Conservation (phyloP, 306 rosid species). For the Fagus crenata region DNA sequence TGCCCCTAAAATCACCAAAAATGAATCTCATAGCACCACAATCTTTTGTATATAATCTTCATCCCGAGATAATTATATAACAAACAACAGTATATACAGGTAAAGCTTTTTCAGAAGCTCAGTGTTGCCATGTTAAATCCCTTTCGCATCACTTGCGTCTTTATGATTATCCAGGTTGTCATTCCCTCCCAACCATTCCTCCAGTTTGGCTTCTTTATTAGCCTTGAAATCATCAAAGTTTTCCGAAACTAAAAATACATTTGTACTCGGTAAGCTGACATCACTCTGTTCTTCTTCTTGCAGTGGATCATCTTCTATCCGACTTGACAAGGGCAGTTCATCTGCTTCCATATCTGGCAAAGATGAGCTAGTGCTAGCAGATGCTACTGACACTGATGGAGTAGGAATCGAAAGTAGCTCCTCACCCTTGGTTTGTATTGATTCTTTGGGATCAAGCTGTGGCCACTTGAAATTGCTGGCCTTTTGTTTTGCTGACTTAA, state of each 20-base stretch:
- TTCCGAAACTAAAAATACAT: conserved; percentile 44
- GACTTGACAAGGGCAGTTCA: conserved; percentile 61
- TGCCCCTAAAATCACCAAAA: not conserved
- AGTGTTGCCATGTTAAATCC: conserved; percentile 29
- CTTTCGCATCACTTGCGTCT: conserved; percentile 32
- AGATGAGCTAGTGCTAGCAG: conserved; percentile 49
- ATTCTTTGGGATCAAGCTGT: conserved; percentile 46
- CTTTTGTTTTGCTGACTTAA: conserved; percentile 71
- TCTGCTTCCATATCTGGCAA: conserved; percentile 49
- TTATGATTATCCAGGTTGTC: conserved; percentile 30
- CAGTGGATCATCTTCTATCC: conserved; percentile 47
- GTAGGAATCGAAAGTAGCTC: conserved; percentile 26
- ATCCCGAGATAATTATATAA: conserved; percentile 7
- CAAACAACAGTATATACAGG: conserved; percentile 28
- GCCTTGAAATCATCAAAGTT: conserved; percentile 71
- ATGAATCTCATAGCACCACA: conserved; percentile 15
- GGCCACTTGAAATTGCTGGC: conserved; percentile 65
- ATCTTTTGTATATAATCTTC: conserved; percentile 18
- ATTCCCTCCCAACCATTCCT: conserved; percentile 74
- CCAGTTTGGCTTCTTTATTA: conserved; percentile 68
- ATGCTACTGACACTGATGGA: conserved; percentile 38
- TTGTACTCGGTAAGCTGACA: conserved; percentile 27
- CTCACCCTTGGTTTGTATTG: conserved; percentile 33
- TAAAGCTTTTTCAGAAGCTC: conserved; percentile 12
- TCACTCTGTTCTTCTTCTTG: conserved; percentile 31